phyloP scores from a whole-genome alignment of 768 basidiomycete species.

The Hericium erinaceus region DNA sequence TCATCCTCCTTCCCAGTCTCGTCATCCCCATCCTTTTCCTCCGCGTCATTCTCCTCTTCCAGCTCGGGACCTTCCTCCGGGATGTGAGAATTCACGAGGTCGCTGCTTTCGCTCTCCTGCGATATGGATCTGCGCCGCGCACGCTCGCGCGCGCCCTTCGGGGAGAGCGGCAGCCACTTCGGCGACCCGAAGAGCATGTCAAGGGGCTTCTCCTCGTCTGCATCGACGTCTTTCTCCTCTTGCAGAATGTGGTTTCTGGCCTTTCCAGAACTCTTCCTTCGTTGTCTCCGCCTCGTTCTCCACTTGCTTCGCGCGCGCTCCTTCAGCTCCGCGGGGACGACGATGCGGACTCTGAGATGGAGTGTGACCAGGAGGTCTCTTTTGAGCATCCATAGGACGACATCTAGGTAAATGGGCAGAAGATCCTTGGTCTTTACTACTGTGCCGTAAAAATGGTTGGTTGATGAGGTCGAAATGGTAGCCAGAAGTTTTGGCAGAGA shows the following conservation, averaged over 20 bases:
- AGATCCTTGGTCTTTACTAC: slow-evolving; percentile 62
- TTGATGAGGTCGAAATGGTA: slow-evolving; percentile 58
- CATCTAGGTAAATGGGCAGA: slow-evolving; percentile 65
- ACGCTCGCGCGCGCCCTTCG: slow-evolving; percentile 40
- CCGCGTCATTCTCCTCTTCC: slow-evolving; percentile 19
- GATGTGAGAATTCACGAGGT: slow-evolving; percentile 24
- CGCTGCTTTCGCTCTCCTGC: slow-evolving; percentile 14
- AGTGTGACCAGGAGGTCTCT: slow-evolving; percentile 77
- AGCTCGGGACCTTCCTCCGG: slow-evolving; percentile 24
- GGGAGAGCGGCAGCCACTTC: slow-evolving; percentile 44
- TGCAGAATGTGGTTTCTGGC: slow-evolving; percentile 10
- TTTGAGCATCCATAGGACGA: slow-evolving; percentile 87
- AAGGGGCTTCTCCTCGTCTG: slow-evolving; percentile 10
- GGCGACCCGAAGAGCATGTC: slow-evolving; percentile 5
- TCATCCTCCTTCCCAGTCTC: slow-evolving; percentile 28
- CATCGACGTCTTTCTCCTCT: slow-evolving; percentile 6
- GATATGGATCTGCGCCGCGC: slow-evolving; percentile 34
- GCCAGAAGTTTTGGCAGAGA: slow-evolving; percentile 68
- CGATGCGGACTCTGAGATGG: slow-evolving; percentile 77
- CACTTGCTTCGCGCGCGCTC: slow-evolving; percentile 39
- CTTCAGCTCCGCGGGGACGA: slow-evolving; percentile 74
- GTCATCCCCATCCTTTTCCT: slow-evolving; percentile 19
- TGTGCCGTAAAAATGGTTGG: slow-evolving; percentile 73
- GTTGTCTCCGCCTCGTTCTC: slow-evolving; percentile 27
- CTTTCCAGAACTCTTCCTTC: slow-evolving; percentile 20